Conservation (phyloP, 1,139 yeast species). For the Yamadazyma friedrichii region DNA sequence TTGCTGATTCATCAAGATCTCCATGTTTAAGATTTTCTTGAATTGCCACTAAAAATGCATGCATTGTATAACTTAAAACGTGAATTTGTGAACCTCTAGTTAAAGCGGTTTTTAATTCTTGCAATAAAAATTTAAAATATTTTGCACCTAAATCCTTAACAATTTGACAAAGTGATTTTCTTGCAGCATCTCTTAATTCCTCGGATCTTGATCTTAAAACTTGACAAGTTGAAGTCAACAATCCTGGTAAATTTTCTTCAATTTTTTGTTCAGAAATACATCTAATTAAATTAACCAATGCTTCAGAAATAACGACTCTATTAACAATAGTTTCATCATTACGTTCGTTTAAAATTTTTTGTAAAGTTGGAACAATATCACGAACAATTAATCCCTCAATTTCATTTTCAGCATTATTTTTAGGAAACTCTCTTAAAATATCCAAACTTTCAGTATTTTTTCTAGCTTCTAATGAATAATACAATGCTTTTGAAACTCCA, state of each 20-base stretch:
- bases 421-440: conserved; percentile 25
- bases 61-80: conserved; percentile 85
- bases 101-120: conserved; percentile 76
- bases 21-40: conserved; percentile 54
- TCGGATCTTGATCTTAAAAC: conserved; percentile 84
- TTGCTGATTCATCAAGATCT: conserved; percentile 70
- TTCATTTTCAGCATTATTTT: conserved; percentile 31
- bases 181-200: conserved; percentile 82
- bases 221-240: conserved; percentile 82
- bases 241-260: conserved; percentile 69
- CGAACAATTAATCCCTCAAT: conserved; percentile 53
- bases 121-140: conserved; percentile 71
- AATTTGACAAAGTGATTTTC: conserved; percentile 73
- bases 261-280: conserved; percentile 61
- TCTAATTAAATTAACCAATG: conserved; percentile 67
- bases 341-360: conserved; percentile 57
- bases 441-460: conserved; percentile 18
- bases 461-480: conserved; percentile 20
- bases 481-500: conserved; percentile 57
- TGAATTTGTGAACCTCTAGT: conserved; percentile 92
- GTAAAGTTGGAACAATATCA: conserved; percentile 63
- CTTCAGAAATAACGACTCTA: conserved; percentile 81
- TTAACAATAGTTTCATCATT: conserved; percentile 76
- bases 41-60: conserved; percentile 62
- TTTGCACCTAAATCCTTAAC: conserved; percentile 65